phyloP scores from a whole-genome alignment of 768 basidiomycete genomes.

The Coprinopsis strossmayeri region DNA sequence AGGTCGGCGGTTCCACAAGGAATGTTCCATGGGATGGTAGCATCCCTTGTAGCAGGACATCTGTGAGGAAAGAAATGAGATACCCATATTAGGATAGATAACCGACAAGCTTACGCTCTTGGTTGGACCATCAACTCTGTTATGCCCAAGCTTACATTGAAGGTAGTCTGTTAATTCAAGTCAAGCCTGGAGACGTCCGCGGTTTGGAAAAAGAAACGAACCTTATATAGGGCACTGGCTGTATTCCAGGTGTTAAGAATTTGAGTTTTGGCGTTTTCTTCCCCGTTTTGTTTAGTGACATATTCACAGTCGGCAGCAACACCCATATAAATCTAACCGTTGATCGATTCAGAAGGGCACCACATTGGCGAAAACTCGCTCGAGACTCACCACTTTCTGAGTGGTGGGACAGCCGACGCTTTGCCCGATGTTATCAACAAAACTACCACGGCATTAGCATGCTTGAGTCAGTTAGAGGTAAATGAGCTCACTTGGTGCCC shows the following conservation, averaged over 20 bases:
- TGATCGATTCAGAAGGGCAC: slow-evolving; percentile 1
- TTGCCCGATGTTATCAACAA: slow-evolving; percentile 60
- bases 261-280: slow-evolving; percentile 61
- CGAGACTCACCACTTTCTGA: slow-evolving; percentile 55
- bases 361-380: neutral
- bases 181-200: neutral
- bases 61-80: slow-evolving; percentile 21
- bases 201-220: slow-evolving; percentile 14
- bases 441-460: slow-evolving; percentile 36
- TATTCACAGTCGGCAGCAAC: slow-evolving; percentile 87
- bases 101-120: slow-evolving; percentile 28
- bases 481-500: slow-evolving; percentile 44
- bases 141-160: slow-evolving; percentile 83
- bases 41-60: slow-evolving; percentile 54
- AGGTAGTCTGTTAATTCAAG: slow-evolving; percentile 41
- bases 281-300: slow-evolving; percentile 53
- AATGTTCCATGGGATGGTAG: slow-evolving; percentile 67
- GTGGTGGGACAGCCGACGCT: slow-evolving; percentile 64
- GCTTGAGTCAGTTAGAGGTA: slow-evolving; percentile 3
- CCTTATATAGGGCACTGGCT: slow-evolving; percentile 69
- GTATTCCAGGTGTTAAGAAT: slow-evolving; percentile 78
- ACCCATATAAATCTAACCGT: slow-evolving; percentile 62
- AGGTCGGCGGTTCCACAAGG: slow-evolving; percentile 54
- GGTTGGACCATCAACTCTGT: slow-evolving; percentile 72
- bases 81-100: neutral